phyloP scores from a whole-genome alignment of 371 early-diverging fungal species.

The Actinomortierella ambigua region DNA sequence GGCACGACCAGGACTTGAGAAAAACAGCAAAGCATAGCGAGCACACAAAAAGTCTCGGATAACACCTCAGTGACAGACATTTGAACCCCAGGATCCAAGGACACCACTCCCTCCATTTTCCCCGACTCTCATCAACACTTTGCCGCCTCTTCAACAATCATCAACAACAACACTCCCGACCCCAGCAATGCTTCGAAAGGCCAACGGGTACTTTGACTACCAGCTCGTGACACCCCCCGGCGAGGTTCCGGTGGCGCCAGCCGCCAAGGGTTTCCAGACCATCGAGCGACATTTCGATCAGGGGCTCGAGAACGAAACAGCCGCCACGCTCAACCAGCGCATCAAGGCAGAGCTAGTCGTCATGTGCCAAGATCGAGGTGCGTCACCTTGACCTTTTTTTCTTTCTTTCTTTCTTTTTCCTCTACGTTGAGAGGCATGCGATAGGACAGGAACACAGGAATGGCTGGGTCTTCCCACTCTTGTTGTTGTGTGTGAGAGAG shows the following conservation, averaged over 20 bases:
- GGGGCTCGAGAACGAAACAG: slow-evolving; percentile 56
- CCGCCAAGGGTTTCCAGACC: slow-evolving; percentile 48
- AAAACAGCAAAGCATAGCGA: no score
- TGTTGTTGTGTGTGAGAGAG: no score
- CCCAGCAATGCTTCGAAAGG: slow-evolving; percentile 29
- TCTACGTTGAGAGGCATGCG: neutral
- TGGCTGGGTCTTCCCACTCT: no score
- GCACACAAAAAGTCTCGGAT: no score
- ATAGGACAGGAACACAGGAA: neutral
- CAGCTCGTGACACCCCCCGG: slow-evolving; percentile 34
- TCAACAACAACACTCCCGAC: neutral
- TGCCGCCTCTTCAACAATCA: neutral
- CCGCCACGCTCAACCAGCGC: slow-evolving; percentile 56
- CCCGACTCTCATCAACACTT: neutral
- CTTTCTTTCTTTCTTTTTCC: neutral
- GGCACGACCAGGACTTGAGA: no score
- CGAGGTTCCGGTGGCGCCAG: slow-evolving; percentile 13
- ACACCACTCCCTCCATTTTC: neutral
- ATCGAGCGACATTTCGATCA: slow-evolving; percentile 63
- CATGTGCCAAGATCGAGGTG: slow-evolving; percentile 77
- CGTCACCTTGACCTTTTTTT: slow-evolving; percentile 19
- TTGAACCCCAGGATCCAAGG: neutral
- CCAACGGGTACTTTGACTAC: slow-evolving; percentile 32
- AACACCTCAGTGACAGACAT: no score
- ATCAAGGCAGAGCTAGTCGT: slow-evolving; percentile 74